phyloP scores from a whole-genome alignment of 176 grass and related monocot genomes.

The Eragrostis nindensis region DNA sequence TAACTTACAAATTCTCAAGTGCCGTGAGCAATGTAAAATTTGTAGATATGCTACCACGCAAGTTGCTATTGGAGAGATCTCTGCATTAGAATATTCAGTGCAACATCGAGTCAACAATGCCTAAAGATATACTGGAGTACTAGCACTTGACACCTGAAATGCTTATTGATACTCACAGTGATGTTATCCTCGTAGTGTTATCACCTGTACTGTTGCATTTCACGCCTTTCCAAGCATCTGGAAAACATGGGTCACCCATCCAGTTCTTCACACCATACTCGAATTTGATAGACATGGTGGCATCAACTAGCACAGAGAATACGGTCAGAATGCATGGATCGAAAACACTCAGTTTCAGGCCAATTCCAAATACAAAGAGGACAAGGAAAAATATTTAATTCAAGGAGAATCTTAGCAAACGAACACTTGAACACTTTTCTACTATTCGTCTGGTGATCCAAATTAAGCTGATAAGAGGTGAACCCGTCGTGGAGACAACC shows the following conservation, averaged over 20 bases:
- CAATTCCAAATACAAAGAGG: not conserved
- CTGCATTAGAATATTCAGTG: slow-evolving; percentile 27
- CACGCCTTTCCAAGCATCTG: slow-evolving; percentile 46
- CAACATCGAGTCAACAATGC: not conserved
- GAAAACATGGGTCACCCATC: slow-evolving; percentile 54
- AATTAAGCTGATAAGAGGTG: not conserved
- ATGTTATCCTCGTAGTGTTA: slow-evolving; percentile 34
- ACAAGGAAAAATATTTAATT: no score
- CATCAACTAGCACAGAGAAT: slow-evolving; percentile 20
- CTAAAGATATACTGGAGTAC: not conserved
- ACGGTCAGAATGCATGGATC: not conserved
- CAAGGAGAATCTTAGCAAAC: no score
- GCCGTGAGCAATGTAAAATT: slow-evolving; percentile 37
- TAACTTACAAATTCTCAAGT: slow-evolving; percentile 55
- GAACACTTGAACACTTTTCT: no score
- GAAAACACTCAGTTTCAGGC: not conserved
- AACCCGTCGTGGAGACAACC: not conserved
- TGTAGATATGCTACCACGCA: slow-evolving; percentile 40
- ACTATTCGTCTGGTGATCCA: not conserved
- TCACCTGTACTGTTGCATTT: slow-evolving; percentile 24
- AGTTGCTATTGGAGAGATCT: slow-evolving; percentile 47
- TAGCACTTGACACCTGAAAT: not conserved
- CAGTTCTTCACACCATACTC: slow-evolving; percentile 45
- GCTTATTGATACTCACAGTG: slow-evolving; percentile 29
- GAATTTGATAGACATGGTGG: slow-evolving; percentile 33